Conservation (phyloP, 2,329 filamentous ascomycete genomes). For the Ophiosphaerella narmari region DNA sequence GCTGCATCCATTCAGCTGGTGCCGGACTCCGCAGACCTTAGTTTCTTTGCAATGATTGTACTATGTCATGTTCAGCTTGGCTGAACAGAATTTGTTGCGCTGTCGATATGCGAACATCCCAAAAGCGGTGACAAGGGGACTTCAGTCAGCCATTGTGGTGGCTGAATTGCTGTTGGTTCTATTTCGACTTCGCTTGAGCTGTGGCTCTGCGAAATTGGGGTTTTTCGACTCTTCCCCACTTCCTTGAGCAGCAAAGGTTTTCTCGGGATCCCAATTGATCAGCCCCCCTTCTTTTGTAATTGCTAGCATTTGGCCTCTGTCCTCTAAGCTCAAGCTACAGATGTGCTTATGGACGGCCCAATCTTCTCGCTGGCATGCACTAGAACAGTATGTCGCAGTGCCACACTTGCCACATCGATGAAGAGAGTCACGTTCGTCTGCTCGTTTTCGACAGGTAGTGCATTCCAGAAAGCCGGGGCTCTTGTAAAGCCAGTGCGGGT, state of each 20-base stretch:
- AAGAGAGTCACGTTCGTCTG: not conserved
- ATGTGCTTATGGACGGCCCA: conserved; percentile 30
- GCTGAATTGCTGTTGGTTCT: too few relatives aligned
- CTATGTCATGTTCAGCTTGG: too few relatives aligned
- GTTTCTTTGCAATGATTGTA: too few relatives aligned
- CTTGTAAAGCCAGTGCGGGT: conserved; percentile 26
- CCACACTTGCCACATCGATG: conserved; percentile 29
- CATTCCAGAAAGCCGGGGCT: conserved; percentile 14
- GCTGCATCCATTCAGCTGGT: too few relatives aligned
- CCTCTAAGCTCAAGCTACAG: conserved; percentile 26
- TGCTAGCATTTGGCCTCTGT: conserved; percentile 25
- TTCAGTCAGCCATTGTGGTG: too few relatives aligned
- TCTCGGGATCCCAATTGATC: conserved; percentile 24
- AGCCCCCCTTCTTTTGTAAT: conserved; percentile 25
- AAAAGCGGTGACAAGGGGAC: too few relatives aligned
- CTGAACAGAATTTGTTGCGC: too few relatives aligned
- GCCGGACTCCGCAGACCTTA: too few relatives aligned
- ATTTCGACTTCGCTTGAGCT: conserved; percentile 4
- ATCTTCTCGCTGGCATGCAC: conserved; percentile 21
- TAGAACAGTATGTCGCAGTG: conserved; percentile 27
- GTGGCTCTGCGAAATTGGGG: conserved; percentile 18
- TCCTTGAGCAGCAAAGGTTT: conserved; percentile 13
- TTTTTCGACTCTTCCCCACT: conserved; percentile 20
- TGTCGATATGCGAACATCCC: too few relatives aligned
- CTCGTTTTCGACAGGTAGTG: conserved; percentile 12